A percentile compares a stretch with the other conserved stretches of the same genome.
phyloP scores from a whole-genome alignment of 1,139 yeast genomes.

The Nadsonia starkeyi-henricii region DNA sequence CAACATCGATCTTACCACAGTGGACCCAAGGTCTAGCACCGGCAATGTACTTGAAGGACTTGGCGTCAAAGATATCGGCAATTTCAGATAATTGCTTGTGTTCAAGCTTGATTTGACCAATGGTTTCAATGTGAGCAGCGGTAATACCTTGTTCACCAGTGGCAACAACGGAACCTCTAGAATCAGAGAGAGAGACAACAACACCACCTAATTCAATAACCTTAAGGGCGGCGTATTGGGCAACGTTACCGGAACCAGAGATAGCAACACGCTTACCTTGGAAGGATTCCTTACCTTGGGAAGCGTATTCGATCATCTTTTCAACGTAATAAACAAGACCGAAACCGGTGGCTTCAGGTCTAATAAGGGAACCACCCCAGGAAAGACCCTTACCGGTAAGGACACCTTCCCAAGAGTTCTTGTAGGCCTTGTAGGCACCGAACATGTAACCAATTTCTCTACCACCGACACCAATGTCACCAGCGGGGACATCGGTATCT shows the following conservation, averaged over 20 bases:
- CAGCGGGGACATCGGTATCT: conserved; percentile 96
- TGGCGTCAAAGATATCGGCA: conserved; percentile 21
- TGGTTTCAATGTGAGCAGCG: conserved; percentile 58
- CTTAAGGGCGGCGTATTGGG: conserved; percentile 96
- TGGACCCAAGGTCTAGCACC: conserved; percentile 96
- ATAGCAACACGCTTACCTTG: conserved; percentile 89
- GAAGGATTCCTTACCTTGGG: conserved; percentile 77
- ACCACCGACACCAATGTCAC: conserved; percentile 91
- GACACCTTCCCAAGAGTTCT: conserved; percentile 92
- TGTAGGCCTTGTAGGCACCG: conserved; percentile 91
- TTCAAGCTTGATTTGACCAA: conserved; percentile 68
- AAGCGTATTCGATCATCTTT: conserved; percentile 92
- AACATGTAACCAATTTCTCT: conserved; percentile 86
- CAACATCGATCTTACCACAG: conserved; percentile 87
- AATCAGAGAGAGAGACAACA: conserved; percentile 87
- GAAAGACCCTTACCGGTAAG: conserved; percentile 93
- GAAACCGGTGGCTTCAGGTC: conserved; percentile 99
- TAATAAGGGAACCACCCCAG: conserved; percentile 98
- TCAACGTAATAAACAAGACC: conserved; percentile 95
- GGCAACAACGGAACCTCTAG: conserved; percentile 70
- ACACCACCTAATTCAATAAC: conserved; percentile 93
- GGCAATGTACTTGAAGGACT: conserved; percentile 57
- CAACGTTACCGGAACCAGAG: conserved; percentile 98
- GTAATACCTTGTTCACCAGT: conserved; percentile 56
- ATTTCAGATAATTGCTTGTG: conserved; percentile 69